Evolutionary conservation across 768 basidiomycete genomes (phyloP), one percentile per base, ranked within the genome.

Genomic region (Russula ochroleuca): DNA sequence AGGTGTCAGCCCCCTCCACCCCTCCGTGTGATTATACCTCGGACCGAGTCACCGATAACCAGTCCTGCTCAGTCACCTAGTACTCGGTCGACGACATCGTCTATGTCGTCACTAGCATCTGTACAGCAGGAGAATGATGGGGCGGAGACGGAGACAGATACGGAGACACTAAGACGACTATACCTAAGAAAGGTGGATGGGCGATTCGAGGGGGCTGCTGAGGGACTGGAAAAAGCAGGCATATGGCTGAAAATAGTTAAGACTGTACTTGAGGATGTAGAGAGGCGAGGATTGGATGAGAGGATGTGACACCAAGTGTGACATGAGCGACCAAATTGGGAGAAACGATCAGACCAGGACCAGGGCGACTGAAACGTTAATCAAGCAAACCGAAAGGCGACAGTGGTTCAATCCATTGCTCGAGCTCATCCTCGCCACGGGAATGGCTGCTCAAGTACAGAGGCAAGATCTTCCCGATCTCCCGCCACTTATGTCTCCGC

Each of bases 161-260:
- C 51, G 33, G 41, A 37, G 28, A 48, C 47, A 21, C n/a, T 37
- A 21, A 62, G 23, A 49, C 53, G 86, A 19, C 72, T 91, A n/a
- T 69, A 90, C 23, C 72, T 84, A 45, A 81, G 85, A 51, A 89
- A 88, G 74, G 81, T 90, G 59, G 83, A 85, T 43, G 80, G 83
- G 62, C 75, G 81, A 51, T 67, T 82, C 57, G 76, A 77, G 17
- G 83, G 82, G 7, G 83, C 84, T 2, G 80, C 81, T 68, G 85
- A 85, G 48, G 85, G 88, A 69, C 76, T 88, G 48, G 86, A 89
- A 63, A 81, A 79, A 66, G 79, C 79, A 38, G 76, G 76, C 23
- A 74, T 73, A 1, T 89, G 88, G 87, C 72, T 88, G 21, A 77
- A 79, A 52, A 82, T 88, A 56, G 81, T 89, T 63, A 85, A 82